Evolutionary conservation across 176 grass and related monocot species (phyloP), one percentile per base, ranked within the genome.

Genomic region (Poa pratensis): DNA sequence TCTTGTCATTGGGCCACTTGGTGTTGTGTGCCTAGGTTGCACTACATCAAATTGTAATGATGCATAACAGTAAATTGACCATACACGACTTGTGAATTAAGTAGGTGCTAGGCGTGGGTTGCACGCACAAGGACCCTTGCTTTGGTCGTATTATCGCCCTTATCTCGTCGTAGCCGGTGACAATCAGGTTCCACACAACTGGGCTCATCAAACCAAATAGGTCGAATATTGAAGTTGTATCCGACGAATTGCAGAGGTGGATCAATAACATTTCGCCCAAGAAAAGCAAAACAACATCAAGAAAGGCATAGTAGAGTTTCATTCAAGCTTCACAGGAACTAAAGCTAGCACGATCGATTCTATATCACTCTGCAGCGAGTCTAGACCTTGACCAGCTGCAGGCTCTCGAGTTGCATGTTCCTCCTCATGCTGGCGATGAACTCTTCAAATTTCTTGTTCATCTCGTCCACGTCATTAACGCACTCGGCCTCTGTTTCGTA

Each of bases 391-490:
- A 19, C 52, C 15, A 80, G 60, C 67, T 66, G 75, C 39, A 34
- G 10, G 57, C 27, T 82, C 83, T 96, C 94, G 77, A 57, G 45
- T 1, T 80, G 83, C 61, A 86, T 93, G 34, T 69, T 60, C 48
- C 55, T 78, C 82, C 61, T 86, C 39, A 46, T 79, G 10, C 49
- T 86, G 58, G 65, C 15, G 64, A 97, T 97, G 84, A 97, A 97
- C 72, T 93, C 95, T 8, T 92, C 92, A 76, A 93, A 58, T 70
- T 16, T 85, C 79, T 14, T 88, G 59, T 94, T 79, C 81, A 92
- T 45, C 58, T 90, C 92, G 17, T 94, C 87, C 35, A 85, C 23
- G 11, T 77, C 83, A 9, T 85, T 72, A 14, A 0, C 34, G 59
- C 37, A 9, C 11, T 43, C 70, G 5, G 3, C 16, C 71, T 52